Percentiles rank a stretch among this genome's conserved stretches.
Conservation (phyloP, 2,329 filamentous ascomycete genomes). For the Colletotrichum tabaci region DNA sequence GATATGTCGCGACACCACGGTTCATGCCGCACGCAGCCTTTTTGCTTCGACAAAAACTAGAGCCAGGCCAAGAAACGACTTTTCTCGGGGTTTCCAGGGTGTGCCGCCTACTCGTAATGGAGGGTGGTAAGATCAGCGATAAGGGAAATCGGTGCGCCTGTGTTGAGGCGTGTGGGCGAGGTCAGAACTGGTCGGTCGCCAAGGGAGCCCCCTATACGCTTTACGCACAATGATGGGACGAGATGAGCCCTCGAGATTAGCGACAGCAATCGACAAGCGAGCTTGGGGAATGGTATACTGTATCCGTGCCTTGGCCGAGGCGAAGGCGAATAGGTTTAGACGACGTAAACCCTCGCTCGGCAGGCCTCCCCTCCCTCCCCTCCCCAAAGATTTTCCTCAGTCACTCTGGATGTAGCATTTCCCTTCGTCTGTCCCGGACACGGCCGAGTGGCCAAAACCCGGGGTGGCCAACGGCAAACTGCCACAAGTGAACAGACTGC, state of each 20-base stretch:
- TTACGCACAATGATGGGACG: conserved; percentile 12
- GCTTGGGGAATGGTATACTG: no score
- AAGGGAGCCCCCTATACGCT: background rate
- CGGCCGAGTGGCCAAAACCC: conserved; percentile 1
- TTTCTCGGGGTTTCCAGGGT: conserved; percentile 1
- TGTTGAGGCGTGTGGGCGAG: no score
- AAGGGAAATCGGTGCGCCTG: background rate
- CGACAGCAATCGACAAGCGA: background rate
- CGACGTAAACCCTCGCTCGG: no score
- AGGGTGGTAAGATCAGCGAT: conserved; percentile 26
- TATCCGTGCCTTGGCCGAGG: no score
- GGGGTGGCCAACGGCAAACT: conserved; percentile 8
- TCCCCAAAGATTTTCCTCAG: no score
- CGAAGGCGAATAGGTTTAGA: no score
- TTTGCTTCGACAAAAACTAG: background rate
- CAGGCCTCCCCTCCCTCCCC: no score
- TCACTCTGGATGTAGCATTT: background rate
- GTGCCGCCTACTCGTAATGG: background rate
- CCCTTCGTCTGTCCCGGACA: background rate
- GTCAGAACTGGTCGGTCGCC: background rate
- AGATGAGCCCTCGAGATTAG: conserved; percentile 30
- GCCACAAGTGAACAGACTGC: background rate
- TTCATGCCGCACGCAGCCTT: background rate
- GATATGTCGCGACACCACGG: background rate
- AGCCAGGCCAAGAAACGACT: background rate